Conservation (phyloP, 2,329 filamentous ascomycete species). For the Aspergillus oerlinghausenensis region DNA sequence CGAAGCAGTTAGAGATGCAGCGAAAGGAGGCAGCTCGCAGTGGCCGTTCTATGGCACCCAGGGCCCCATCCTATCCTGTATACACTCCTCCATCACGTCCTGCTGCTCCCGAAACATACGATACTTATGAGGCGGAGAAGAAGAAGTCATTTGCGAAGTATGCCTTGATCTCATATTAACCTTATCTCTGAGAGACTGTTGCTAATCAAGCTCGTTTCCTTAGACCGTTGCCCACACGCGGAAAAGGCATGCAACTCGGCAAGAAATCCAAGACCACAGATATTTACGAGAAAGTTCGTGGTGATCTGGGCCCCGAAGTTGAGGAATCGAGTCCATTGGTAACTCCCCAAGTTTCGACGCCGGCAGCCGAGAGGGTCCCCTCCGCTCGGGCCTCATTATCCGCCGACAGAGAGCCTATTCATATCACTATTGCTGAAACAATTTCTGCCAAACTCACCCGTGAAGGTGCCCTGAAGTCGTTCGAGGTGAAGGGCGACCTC, state of each 20-base stretch:
- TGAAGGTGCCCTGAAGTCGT: conserved; percentile 79
- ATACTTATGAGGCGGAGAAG: conserved; percentile 95
- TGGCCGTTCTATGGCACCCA: conserved; percentile 62
- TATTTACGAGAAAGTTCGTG: conserved; percentile 93
- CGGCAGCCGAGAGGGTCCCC: conserved; percentile 49
- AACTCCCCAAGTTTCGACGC: conserved; percentile 50
- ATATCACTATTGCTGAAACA: conserved; percentile 82
- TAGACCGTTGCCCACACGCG: conserved; percentile 62
- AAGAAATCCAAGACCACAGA: conserved; percentile 98
- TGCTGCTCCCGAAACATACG: conserved; percentile 74
- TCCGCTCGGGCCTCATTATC: conserved; percentile 60
- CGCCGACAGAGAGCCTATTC: conserved; percentile 76
- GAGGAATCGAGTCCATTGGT: conserved; percentile 71
- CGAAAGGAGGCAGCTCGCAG: conserved; percentile 88
- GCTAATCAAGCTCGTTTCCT: conserved; percentile 37
- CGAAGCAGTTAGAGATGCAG: conserved; percentile 98
- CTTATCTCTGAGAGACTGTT: not conserved
- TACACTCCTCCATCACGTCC: conserved; percentile 78
- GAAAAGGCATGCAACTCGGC: conserved; percentile 98
- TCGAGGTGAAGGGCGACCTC: conserved; percentile 87
- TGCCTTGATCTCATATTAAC: conserved; percentile 22
- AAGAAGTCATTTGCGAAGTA: conserved; percentile 84
- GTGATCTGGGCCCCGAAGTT: conserved; percentile 80
- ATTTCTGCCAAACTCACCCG: conserved; percentile 84
- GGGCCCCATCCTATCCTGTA: conserved; percentile 78